phyloP scores from a whole-genome alignment of 331 rosid species.

The Pyrus hybrid region DNA sequence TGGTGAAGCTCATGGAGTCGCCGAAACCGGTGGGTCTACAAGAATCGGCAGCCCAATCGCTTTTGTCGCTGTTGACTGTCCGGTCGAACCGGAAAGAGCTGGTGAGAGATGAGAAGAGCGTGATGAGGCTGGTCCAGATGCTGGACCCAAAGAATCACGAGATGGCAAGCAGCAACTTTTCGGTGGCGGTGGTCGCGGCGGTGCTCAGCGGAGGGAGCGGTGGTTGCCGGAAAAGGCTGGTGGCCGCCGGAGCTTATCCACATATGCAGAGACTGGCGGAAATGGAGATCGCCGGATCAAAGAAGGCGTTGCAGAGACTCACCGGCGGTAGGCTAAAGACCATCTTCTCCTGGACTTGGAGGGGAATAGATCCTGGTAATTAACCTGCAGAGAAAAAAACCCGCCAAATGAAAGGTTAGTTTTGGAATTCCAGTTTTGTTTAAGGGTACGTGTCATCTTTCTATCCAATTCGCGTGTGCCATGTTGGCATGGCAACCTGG shows the following conservation, averaged over 20 bases:
- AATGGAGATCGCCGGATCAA: constrained; percentile 42
- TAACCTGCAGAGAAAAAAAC: neutral
- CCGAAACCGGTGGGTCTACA: constrained; percentile 54
- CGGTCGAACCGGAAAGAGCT: constrained; percentile 51
- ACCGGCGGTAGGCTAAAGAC: constrained; percentile 36
- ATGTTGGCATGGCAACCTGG: neutral
- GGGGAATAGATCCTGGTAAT: constrained; percentile 32
- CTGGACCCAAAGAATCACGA: constrained; percentile 33
- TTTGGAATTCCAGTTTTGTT: neutral
- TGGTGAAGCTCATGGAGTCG: constrained; percentile 50
- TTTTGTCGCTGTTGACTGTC: constrained; percentile 30
- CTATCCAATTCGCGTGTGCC: neutral
- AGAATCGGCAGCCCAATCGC: constrained; percentile 36
- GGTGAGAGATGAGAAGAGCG: constrained; percentile 48
- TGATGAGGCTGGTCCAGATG: constrained; percentile 46
- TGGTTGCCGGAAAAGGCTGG: constrained; percentile 35
- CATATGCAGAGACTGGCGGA: constrained; percentile 38
- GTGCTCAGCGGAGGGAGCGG: constrained; percentile 36
- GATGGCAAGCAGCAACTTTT: constrained; percentile 13
- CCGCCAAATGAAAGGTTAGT: constrained; percentile 35
- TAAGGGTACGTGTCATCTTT: neutral
- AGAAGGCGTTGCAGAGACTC: constrained; percentile 43
- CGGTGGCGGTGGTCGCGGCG: constrained; percentile 31
- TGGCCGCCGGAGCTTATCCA: constrained; percentile 35
- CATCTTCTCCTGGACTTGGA: constrained; percentile 42